Base-by-base conservation (phyloP, 805 yeast species). In the Teunomyces panamensis region DNA sequence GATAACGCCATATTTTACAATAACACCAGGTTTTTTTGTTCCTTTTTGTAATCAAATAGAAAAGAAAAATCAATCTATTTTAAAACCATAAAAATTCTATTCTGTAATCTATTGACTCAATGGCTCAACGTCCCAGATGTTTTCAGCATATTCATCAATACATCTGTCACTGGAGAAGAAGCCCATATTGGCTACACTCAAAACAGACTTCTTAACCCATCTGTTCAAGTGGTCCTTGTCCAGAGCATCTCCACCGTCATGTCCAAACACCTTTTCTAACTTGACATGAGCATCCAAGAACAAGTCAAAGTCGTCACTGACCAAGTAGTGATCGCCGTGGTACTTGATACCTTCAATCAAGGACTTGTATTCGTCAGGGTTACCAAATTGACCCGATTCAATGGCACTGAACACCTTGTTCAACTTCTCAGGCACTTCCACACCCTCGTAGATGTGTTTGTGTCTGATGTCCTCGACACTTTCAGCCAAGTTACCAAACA, bases 111-210 rank as follows among this genome's bases (percentile, higher is more conserved):
- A 60, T 49, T 58, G 58, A 46, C 53, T 63, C 50, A 73, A 60
- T 3, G 96, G 95, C 71, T 90, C 96, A 52, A 89, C 80, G 61
- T 90, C 86, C 97, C 97, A 90, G 59, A 90, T 89, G 52, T 84
- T 80, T 55, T 88, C 96, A 30, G 97, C 96, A 56, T 90, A 90
- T 65, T 90, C 97, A 59, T 84, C 86, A 61, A 90, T 87, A 65
- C 96, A 89, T 68, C 97, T 78, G 67, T 90, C 97, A 52, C 91
- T 83, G 52, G 88, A 80, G 73, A 90, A 90, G 79, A 89, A 91
- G 6, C 97, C 97, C 85, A 88, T 87, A 65, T 88, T 88, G 46
- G 97, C 95, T 48, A 90, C 97, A 56, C 87, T 80, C 51, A 76
- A 67, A 50, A 90, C 86, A 39, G 85, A 72, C 71, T 88, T 89